Evolutionary conservation across 139 green algal species (phyloP).

Genomic region (Parachlorella kessleri): DNA sequence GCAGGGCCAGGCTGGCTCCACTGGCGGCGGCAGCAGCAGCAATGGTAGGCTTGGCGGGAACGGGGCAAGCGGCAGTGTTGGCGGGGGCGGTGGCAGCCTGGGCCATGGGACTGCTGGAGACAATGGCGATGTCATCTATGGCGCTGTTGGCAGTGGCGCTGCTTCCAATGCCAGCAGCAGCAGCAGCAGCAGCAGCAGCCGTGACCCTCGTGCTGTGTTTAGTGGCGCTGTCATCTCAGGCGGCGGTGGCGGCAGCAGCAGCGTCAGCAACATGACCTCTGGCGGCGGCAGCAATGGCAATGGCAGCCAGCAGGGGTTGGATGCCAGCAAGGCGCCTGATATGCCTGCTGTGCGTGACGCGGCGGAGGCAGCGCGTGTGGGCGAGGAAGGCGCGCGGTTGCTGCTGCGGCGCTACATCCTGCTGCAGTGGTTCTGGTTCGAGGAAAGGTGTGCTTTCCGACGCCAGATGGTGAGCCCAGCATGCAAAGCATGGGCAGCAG

Average conservation of each 20-base stretch:
- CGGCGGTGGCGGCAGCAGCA: background rate
- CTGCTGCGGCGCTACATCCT: slow-evolving; percentile 36
- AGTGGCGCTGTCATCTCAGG: background rate
- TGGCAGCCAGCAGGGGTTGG: no score
- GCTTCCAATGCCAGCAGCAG: background rate
- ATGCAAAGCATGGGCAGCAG: background rate
- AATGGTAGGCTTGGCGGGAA: no score
- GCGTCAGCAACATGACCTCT: background rate
- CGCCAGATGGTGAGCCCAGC: slow-evolving; percentile 6
- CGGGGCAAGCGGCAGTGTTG: no score
- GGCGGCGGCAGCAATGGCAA: background rate
- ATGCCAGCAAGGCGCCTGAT: no score
- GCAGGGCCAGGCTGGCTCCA: no score
- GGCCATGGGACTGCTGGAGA: no score
- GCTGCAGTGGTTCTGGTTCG: slow-evolving; percentile 73
- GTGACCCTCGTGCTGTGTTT: background rate
- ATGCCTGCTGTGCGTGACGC: background rate
- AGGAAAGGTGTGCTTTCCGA: slow-evolving; percentile 41
- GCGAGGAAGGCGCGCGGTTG: background rate
- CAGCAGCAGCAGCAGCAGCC: background rate
- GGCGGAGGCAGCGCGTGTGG: background rate
- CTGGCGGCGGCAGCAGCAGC: no score
- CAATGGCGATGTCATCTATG: no score
- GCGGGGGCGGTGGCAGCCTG: no score
- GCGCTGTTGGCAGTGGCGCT: no score